These are phyloP conservation scores for Avena insularis DNA, from an alignment of 176 grass and related monocot species.

Conservation along the genomic window DNA sequence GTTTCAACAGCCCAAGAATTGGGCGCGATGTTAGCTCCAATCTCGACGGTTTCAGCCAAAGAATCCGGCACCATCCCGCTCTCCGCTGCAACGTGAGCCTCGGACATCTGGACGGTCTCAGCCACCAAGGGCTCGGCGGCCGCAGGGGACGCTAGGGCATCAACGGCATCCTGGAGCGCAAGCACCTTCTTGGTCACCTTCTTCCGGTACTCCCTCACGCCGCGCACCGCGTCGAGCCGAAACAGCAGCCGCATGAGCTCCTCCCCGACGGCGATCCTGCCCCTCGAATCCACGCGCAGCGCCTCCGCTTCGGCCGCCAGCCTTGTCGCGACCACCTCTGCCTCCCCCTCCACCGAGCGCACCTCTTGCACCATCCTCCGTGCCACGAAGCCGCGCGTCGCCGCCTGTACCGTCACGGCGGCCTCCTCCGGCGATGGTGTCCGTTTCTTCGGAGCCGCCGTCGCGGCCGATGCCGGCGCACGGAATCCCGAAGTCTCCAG, in stretches of 20 bases:
- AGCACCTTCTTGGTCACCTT: no score
- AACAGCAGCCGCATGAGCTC: no score
- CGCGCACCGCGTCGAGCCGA: no score
- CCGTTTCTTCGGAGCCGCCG: background rate
- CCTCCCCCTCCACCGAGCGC: conserved; percentile 47
- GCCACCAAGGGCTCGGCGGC: background rate
- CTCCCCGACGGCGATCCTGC: background rate
- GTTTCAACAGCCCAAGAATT: background rate
- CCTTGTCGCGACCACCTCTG: conserved; percentile 39
- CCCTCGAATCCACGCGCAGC: background rate
- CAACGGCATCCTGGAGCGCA: conserved; percentile 19
- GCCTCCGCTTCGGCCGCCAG: conserved; percentile 36
- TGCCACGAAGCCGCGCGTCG: conserved; percentile 57
- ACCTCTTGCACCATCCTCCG: conserved; percentile 45
- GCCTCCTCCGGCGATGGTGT: conserved; percentile 20
- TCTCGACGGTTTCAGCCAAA: background rate
- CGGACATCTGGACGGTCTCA: background rate
- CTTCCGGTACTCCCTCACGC: no score
- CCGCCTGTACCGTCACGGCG: conserved; percentile 55
- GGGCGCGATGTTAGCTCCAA: background rate
- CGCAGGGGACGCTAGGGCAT: conserved; percentile 40
- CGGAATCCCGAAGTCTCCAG: background rate
- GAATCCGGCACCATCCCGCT: background rate
- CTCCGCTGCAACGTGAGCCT: background rate
- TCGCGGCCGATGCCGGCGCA: background rate